A percentile compares a stretch with the other conserved stretches of the same genome.
Evolutionary conservation across 1,284 basidiomycete species (phyloP).

Genomic region (Butyriboletus pseudospeciosus): DNA sequence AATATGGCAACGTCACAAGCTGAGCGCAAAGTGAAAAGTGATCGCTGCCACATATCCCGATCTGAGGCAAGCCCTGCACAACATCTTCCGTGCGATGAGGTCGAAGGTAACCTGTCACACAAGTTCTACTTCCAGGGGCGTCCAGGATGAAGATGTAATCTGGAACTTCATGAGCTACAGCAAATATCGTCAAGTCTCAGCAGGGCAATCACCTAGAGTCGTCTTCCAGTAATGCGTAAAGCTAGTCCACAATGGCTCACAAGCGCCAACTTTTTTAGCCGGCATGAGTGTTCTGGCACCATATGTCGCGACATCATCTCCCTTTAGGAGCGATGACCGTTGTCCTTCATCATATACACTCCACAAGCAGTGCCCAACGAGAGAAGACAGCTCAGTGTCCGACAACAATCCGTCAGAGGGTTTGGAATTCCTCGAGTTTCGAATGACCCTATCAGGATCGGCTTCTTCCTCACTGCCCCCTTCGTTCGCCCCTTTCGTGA

Average conservation of each 20-base stretch:
- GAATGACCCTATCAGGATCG: constrained; percentile 72
- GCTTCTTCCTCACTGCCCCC: constrained; percentile 43
- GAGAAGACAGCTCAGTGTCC: constrained; percentile 52
- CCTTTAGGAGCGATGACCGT: constrained; percentile 16
- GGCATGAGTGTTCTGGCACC: constrained; percentile 44
- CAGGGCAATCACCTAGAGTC: constrained; percentile 60
- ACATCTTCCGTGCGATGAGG: constrained; percentile 65
- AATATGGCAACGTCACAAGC: constrained; percentile 23
- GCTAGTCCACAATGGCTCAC: constrained; percentile 78
- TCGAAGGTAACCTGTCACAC: constrained; percentile 59
- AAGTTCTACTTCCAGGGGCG: constrained; percentile 36
- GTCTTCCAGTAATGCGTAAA: constrained; percentile 80
- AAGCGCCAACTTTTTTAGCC: constrained; percentile 43
- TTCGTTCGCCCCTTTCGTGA: constrained; percentile 35
- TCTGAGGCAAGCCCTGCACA: constrained; percentile 72
- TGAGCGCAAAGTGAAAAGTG: constrained; percentile 75
- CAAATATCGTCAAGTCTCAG: background rate
- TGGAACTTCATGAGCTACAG: constrained; percentile 30
- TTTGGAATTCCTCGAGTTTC: constrained; percentile 64
- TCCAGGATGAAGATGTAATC: constrained; percentile 84
- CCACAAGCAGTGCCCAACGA: constrained; percentile 48
- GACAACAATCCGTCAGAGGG: constrained; percentile 70
- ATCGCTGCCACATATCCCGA: constrained; percentile 79
- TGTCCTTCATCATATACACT: constrained; percentile 63
- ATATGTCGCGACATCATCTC: constrained; percentile 41